Base-by-base conservation (phyloP, 139 green algal species). In the Desmodesmus armatus region DNA sequence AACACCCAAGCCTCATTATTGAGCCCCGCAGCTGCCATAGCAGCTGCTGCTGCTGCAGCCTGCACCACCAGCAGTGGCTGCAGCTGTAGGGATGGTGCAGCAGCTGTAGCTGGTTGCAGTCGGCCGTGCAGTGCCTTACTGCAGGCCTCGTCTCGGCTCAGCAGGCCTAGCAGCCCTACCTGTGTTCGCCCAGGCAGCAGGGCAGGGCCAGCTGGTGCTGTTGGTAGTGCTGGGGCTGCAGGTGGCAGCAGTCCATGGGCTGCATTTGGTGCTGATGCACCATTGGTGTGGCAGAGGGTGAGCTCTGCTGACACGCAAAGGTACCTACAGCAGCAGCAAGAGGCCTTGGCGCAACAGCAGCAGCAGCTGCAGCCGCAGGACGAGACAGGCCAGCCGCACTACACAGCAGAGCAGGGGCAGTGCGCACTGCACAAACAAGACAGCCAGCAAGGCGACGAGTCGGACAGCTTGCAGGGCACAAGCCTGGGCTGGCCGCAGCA, bases 341-440 rank as follows among this genome's bases (percentile, higher is more conserved):
- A 69, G 60, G 60, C 60, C 17, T 29, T 37, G n/a, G n/a, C 21
- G 37, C 25, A 62, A 27, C 41, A 41, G 0, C 9, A 23, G 29
- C n/a, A 25, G 25, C 31, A 53, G 31, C 73, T 44, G 33, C 0
- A 29, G 33, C 27, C 2, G 15, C 33, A 47, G 35, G 17, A 7
- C 25, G n/a, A n/a, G n/a, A 37, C 37, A n/a, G 4, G 60, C n/a
- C n/a, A 39, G 60, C 60, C 19, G 60, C n/a, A 69, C 60, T 1
- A n/a, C 60, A 69, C 60, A 69, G n/a, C 60, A 69, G 3, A 31
- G n/a, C 60, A 69, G n/a, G n/a, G n/a, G n/a, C n/a, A n/a, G n/a
- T n/a, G n/a, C n/a, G n/a, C n/a, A n/a, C n/a, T n/a, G n/a, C n/a
- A n/a, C n/a, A n/a, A n/a, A 29, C 60, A 69, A 9, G 11, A 13